Evolutionary conservation across 306 rosid species (phyloP), one percentile per base, ranked within the genome.

Genomic region (Cicer arietinum): DNA sequence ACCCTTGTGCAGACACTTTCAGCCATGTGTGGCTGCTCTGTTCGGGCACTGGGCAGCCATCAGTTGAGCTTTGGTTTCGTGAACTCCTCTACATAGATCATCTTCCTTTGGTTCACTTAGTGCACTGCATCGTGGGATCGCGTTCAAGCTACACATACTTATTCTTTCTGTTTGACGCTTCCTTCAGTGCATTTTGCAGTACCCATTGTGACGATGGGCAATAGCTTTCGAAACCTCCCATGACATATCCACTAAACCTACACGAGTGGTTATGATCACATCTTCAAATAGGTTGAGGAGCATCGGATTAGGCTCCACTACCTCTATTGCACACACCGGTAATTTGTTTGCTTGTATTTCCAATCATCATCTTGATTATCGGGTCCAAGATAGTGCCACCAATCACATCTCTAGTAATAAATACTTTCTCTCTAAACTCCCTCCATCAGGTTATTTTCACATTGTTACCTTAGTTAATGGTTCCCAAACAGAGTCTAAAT

Each of bases 331-430:
- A 64, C 25, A 41, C 69, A 62, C 8, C 20, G 6, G 68, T 40
- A 62, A 62, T 62, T 62, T 37, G 22, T 39, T 40, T 62, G 48
- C 47, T 14, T 41, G 47, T 62, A 39, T 41, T 40, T 62, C 68
- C 12, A 40, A 14, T 62, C 48, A 62, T 39, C 48, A 14, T 62
- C 47, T 62, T 8, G 67, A 10, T 30, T 13, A 6, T 39, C 13
- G 46, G 68, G 46, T 61, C 42, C 20, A 7, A 11, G 48, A 59
- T 63, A 39, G 30, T 40, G 48, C 48, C 25, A 42, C 22, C 16
- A 22, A 39, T 63, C 13, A 14, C 48, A 62, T n/a, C 68, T 39
- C 47, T 41, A 39, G 46, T 7, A n/a, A 62, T 62, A 39, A 62
- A 62, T 62, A 20, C 11, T 30, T 10, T 9, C 13, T 57, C 40